Evolutionary conservation across 768 basidiomycete genomes (phyloP).

Genomic region (Panellus pusillus): DNA sequence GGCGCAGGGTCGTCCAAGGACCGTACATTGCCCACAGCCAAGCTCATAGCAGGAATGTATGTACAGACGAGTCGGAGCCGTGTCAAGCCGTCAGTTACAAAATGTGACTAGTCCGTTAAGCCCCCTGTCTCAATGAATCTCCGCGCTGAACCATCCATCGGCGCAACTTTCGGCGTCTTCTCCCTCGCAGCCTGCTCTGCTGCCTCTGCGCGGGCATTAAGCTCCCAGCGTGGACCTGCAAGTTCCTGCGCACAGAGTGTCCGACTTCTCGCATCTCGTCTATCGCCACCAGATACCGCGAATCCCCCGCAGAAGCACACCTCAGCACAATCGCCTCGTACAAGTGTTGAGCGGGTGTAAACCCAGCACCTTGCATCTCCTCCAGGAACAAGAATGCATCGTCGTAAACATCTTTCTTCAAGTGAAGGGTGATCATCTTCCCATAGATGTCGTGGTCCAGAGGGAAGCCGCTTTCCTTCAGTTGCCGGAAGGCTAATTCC

Average conservation of each 20-base stretch:
- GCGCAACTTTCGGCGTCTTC: not conserved
- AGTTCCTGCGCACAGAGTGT: slow-evolving; percentile 34
- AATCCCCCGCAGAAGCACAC: slow-evolving; percentile 57
- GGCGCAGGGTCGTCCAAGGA: slow-evolving; percentile 26
- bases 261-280: slow-evolving; percentile 72
- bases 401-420: slow-evolving; percentile 74
- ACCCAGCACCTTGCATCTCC: slow-evolving; percentile 72
- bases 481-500: slow-evolving; percentile 63
- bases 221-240: slow-evolving; percentile 5
- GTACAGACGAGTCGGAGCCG: not conserved
- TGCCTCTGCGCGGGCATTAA: not conserved
- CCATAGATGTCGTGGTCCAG: slow-evolving; percentile 66
- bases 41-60: not conserved
- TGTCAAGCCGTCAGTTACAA: too few species aligned
- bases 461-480: slow-evolving; percentile 55
- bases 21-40: slow-evolving; percentile 1
- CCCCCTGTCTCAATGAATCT: slow-evolving; percentile 37
- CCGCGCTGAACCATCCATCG: slow-evolving; percentile 28
- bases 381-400: slow-evolving; percentile 89
- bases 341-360: slow-evolving; percentile 50
- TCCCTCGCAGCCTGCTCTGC: not conserved
- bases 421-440: slow-evolving; percentile 64
- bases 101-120: too few species aligned
- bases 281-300: slow-evolving; percentile 61
- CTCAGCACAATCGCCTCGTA: slow-evolving; percentile 63